Evolutionary conservation across 306 rosid genomes (phyloP).

Genomic region (Casuarina cunninghamiana): DNA sequence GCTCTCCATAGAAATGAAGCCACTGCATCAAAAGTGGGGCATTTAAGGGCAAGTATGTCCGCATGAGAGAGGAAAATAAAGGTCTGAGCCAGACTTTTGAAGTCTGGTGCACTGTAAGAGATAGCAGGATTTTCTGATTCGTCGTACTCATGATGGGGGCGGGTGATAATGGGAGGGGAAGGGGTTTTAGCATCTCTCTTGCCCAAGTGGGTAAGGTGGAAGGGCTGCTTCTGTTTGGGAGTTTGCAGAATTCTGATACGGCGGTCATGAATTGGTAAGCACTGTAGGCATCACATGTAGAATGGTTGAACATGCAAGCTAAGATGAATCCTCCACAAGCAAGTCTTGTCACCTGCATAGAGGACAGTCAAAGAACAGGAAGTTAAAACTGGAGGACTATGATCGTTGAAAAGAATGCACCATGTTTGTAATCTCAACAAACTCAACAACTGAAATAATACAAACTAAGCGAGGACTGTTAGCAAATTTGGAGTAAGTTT

Average conservation of each 20-base stretch:
- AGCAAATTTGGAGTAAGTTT: no score
- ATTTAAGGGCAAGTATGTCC: constrained; percentile 13
- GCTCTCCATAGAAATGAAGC: constrained; percentile 27
- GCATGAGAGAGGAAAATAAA: constrained; percentile 20
- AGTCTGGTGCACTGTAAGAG: background rate
- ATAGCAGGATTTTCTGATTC: background rate
- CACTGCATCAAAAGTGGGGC: constrained; percentile 21
- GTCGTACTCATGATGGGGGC: constrained; percentile 24
- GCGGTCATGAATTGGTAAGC: constrained; percentile 24
- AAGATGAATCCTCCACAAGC: constrained; percentile 28
- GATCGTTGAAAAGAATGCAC: no score
- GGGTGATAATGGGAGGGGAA: constrained; percentile 19
- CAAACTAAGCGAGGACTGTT: no score
- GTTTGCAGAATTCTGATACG: constrained; percentile 20
- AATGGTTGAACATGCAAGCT: constrained; percentile 33
- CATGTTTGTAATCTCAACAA: no score
- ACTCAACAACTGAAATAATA: no score
- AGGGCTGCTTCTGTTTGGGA: constrained; percentile 9
- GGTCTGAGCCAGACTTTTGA: constrained; percentile 22
- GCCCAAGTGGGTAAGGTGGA: constrained; percentile 24
- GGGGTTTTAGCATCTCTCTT: constrained; percentile 17
- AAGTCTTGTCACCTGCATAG: constrained; percentile 26
- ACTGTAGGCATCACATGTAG: constrained; percentile 30
- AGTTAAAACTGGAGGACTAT: no score
- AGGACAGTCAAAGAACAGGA: no score